Evolutionary conservation across 805 yeast species (phyloP).

Genomic region (Cyberlindnera lachancei): DNA sequence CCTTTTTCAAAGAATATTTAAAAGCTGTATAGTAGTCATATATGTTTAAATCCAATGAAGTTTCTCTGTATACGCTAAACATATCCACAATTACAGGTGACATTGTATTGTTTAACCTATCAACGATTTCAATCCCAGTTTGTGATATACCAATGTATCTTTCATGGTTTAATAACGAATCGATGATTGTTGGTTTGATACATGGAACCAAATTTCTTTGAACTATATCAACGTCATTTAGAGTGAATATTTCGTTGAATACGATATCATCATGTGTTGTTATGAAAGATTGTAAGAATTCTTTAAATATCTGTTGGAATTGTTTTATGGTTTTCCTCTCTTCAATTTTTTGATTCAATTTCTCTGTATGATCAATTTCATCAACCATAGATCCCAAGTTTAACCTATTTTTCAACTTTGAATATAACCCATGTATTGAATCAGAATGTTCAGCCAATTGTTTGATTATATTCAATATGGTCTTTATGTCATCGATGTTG

Average conservation of each 20-base stretch:
- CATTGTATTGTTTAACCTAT: slow-evolving; percentile 27
- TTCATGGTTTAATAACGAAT: slow-evolving; percentile 35
- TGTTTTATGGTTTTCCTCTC: slow-evolving; percentile 12
- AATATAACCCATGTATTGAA: slow-evolving; percentile 8
- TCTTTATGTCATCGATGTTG: slow-evolving; percentile 4
- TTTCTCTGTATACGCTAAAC: slow-evolving; percentile 70
- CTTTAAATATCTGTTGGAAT: slow-evolving; percentile 11
- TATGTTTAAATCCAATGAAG: slow-evolving; percentile 59
- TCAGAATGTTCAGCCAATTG: slow-evolving; percentile 6
- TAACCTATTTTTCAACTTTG: slow-evolving; percentile 9
- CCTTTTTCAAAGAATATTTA: slow-evolving; percentile 37
- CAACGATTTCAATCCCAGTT: slow-evolving; percentile 13
- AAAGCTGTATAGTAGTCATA: slow-evolving; percentile 63
- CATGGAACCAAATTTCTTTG: slow-evolving; percentile 35
- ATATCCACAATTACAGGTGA: slow-evolving; percentile 52
- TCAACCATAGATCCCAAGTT: slow-evolving; percentile 1
- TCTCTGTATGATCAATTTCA: slow-evolving; percentile 4
- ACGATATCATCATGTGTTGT: slow-evolving; percentile 14
- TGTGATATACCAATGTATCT: slow-evolving; percentile 16
- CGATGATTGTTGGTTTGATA: slow-evolving; percentile 32
- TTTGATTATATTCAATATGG: slow-evolving; percentile 7
- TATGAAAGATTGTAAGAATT: slow-evolving; percentile 10
- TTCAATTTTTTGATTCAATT: slow-evolving; percentile 18
- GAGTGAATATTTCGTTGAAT: slow-evolving; percentile 35
- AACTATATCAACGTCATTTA: slow-evolving; percentile 24